phyloP scores from a whole-genome alignment of 192 early-diverging fungal species.

The Lunasporangiospora selenospora region DNA sequence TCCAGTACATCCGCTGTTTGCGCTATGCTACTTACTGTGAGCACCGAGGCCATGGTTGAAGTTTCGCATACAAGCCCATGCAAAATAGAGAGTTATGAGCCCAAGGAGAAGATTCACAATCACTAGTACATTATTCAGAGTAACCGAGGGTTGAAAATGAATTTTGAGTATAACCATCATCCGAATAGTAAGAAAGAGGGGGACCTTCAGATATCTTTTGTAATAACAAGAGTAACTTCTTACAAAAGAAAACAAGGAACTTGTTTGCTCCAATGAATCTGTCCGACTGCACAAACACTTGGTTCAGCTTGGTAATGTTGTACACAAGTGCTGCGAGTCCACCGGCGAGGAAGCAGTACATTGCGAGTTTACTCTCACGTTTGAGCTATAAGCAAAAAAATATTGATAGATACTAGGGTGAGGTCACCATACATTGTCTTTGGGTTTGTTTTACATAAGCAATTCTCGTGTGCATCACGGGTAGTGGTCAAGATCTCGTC shows the following conservation, averaged over 20 bases:
- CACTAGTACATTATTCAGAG: no score
- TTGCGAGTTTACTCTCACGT: slow-evolving; percentile 58
- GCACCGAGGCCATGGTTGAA: slow-evolving; percentile 77
- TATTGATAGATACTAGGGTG: neutral
- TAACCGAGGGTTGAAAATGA: no score
- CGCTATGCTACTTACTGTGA: slow-evolving; percentile 69
- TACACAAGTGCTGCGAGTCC: slow-evolving; percentile 70
- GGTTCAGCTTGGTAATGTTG: slow-evolving; percentile 68
- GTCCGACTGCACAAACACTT: slow-evolving; percentile 54
- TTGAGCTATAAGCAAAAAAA: slow-evolving; percentile 47
- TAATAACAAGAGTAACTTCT: no score
- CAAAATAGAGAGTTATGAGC: slow-evolving; percentile 42
- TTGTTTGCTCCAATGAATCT: slow-evolving; percentile 56
- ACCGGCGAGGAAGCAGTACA: slow-evolving; percentile 66
- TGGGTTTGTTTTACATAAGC: no score
- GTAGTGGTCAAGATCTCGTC: neutral
- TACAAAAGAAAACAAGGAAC: slow-evolving; percentile 65
- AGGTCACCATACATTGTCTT: no score
- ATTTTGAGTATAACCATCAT: no score
- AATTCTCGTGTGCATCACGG: no score
- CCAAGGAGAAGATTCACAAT: slow-evolving; percentile 55
- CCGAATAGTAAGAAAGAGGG: no score
- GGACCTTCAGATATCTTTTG: no score
- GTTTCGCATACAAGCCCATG: slow-evolving; percentile 67
- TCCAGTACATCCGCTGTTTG: neutral